Conservation (phyloP, 2,329 filamentous ascomycete genomes). For the Massarina eburnea region DNA sequence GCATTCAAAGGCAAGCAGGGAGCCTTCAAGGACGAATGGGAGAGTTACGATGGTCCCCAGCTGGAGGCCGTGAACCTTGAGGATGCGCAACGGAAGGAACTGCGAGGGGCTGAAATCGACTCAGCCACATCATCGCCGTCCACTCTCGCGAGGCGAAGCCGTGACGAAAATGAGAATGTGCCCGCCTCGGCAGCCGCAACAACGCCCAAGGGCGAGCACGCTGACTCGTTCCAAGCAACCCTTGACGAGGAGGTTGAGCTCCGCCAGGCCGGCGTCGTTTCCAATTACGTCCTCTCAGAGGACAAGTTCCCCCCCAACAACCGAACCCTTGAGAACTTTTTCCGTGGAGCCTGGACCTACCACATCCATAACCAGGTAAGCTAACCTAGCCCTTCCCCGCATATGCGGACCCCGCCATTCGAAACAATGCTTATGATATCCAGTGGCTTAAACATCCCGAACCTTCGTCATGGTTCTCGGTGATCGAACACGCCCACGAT, state of each 20-base stretch:
- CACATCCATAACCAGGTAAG: slow-evolving; percentile 60
- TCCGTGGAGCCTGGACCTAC: slow-evolving; percentile 59
- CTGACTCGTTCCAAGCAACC: slow-evolving; percentile 45
- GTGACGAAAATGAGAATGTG: slow-evolving; percentile 28
- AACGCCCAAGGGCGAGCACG: slow-evolving; percentile 27
- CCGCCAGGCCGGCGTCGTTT: slow-evolving; percentile 44
- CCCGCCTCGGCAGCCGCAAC: slow-evolving; percentile 31
- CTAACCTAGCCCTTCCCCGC: slow-evolving; percentile 6
- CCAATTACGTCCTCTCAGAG: slow-evolving; percentile 51
- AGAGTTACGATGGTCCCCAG: slow-evolving; percentile 52
- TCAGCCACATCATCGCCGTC: slow-evolving; percentile 8
- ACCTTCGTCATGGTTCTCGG: slow-evolving; percentile 58
- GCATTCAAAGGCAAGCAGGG: slow-evolving; percentile 54
- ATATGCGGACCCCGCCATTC: slow-evolving; percentile 6
- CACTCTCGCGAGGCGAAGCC: slow-evolving; percentile 15
- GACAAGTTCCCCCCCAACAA: slow-evolving; percentile 60
- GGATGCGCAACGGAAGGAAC: slow-evolving; percentile 30
- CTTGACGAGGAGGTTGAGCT: slow-evolving; percentile 44
- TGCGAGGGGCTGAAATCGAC: slow-evolving; percentile 16
- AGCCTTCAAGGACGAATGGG: slow-evolving; percentile 55
- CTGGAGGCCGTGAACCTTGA: slow-evolving; percentile 39
- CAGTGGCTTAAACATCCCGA: slow-evolving; percentile 60
- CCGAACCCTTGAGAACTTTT: slow-evolving; percentile 58
- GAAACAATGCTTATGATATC: slow-evolving; percentile 25
- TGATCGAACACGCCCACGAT: slow-evolving; percentile 57